Conservation (phyloP, 345 rosid genomes). For the Kandelia obovata region DNA sequence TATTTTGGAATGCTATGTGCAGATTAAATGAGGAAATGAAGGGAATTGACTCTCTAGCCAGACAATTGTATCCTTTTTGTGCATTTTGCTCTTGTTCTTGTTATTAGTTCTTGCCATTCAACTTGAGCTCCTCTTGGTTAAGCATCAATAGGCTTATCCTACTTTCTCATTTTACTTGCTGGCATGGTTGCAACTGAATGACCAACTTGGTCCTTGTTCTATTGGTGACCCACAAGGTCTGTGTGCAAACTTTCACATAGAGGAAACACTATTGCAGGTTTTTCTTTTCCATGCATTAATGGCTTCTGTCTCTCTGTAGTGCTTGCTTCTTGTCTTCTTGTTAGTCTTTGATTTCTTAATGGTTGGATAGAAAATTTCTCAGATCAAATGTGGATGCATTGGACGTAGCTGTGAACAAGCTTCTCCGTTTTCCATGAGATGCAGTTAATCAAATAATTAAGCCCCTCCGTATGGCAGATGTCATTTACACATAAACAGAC, state of each 20-base stretch:
- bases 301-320: not conserved
- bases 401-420: slow-evolving; percentile 72
- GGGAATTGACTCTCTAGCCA: slow-evolving; percentile 61
- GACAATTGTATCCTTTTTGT: slow-evolving; percentile 75
- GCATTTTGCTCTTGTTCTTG: not conserved
- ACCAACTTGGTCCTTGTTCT: not conserved
- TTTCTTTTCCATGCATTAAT: not conserved
- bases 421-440: slow-evolving; percentile 48
- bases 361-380: slow-evolving; percentile 52
- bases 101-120: not conserved
- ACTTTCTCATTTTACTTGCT: not conserved
- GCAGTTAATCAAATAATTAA: not conserved
- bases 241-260: not conserved
- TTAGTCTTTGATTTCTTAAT: slow-evolving; percentile 39
- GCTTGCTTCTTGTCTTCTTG: not conserved
- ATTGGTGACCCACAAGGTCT: not conserved
- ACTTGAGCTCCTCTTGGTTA: not conserved
- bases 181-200: not conserved
- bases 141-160: not conserved
- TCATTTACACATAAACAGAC: no score
- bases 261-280: not conserved
- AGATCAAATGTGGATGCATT: slow-evolving; percentile 81
- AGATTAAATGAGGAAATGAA: slow-evolving; percentile 93
- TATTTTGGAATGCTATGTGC: slow-evolving; percentile 19
- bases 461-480: not conserved